Evolutionary conservation across 345 rosid genomes (phyloP), one percentile per base, ranked within the genome.

Genomic region (Ceriops tagal): DNA sequence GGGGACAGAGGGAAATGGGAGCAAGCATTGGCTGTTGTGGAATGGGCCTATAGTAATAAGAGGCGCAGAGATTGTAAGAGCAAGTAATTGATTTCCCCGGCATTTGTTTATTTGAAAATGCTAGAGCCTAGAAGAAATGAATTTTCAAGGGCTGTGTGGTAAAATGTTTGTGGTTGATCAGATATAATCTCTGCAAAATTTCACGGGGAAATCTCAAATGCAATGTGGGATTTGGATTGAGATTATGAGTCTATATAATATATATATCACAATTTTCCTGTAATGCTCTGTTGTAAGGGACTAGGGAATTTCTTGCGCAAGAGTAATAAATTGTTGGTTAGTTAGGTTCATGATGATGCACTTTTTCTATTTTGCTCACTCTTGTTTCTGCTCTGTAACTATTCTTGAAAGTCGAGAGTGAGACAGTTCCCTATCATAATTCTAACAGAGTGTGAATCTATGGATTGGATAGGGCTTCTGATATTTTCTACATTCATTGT

Each of bases 1-100:
- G 90, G 98, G 31, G 65, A 78, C n/a, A 84, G 71, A 7, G 75
- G 80, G 37, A 80, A 85, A 75, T 89, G 97, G 95, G 87, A 83
- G 85, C 97, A 89, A 79, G 96, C 95, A 1, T 70, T 81, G 73
- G 82, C 89, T 18, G 85, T 89, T 70, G 93, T 93, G 71, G 81
- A 77, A 55, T 93, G 98, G 97, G 86, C 85, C 7, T 89, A 93
- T 65, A 79, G 75, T 26, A 83, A 86, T 61, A 89, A 87, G 82
- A 80, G 80, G 62, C 84, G 72, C 34, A 77, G 76, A 63, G 81
- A 77, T 74, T 82, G 72, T 69, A 88, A 80, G 70, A 89, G 96
- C 96, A 88, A 96, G 96, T 89, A 64, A 46, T 27, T 55, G 31
- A 53, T 47, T 79, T 64, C 10, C 35, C 16, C 47, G 52, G 37